Conservation (phyloP, 345 rosid species). For the Citrus glauca region DNA sequence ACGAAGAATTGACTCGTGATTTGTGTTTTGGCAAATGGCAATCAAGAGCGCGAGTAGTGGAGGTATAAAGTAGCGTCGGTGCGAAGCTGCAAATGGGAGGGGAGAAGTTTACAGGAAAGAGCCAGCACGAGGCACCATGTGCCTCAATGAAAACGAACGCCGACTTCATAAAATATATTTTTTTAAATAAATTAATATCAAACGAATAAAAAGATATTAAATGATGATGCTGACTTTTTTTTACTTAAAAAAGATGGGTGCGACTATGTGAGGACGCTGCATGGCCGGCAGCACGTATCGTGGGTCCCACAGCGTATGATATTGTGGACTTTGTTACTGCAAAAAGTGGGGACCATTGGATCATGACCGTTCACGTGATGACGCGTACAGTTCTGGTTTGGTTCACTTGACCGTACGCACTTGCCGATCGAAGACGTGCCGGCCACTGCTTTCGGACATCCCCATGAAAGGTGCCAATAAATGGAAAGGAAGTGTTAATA, state of each 20-base stretch:
- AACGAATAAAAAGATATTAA: background rate
- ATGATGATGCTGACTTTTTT: background rate
- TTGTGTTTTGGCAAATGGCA: background rate
- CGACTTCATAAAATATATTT: background rate
- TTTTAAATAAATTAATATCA: background rate
- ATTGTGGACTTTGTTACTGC: too few species aligned
- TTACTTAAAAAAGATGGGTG: background rate
- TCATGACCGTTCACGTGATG: background rate
- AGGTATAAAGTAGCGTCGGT: background rate
- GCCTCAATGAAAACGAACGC: background rate
- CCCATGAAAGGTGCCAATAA: background rate
- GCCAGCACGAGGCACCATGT: background rate
- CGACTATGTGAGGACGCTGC: background rate
- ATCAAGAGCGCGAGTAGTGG: background rate
- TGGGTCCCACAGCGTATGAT: background rate
- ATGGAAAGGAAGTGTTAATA: background rate
- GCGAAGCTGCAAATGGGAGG: background rate
- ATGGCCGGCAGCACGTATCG: background rate
- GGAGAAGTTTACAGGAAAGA: background rate
- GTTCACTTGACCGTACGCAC: background rate
- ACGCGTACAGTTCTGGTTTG: background rate
- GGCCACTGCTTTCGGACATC: background rate
- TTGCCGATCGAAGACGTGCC: background rate
- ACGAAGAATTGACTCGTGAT: too few species aligned
- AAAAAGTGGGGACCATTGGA: background rate